phyloP scores from a whole-genome alignment of 2,329 filamentous ascomycete species.

The Neonectria faginata region DNA sequence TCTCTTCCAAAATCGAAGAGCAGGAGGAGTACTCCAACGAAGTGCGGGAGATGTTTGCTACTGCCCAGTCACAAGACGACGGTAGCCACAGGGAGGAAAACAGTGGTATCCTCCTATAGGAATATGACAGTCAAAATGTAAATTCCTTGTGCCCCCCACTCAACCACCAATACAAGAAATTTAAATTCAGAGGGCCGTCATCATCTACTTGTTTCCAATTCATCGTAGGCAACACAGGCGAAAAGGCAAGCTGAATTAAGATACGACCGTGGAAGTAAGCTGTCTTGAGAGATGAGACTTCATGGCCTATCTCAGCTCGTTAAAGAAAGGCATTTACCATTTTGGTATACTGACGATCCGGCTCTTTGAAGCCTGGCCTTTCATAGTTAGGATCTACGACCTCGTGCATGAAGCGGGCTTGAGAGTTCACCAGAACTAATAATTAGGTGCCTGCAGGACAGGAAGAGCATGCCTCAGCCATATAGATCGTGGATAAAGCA shows the following conservation, averaged over 20 bases:
- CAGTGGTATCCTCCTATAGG: neutral
- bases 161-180: neutral
- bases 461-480: no score
- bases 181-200: neutral
- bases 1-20: conserved; percentile 20
- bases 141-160: neutral
- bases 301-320: no score
- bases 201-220: neutral
- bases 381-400: no score
- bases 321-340: no score
- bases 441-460: no score
- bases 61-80: neutral
- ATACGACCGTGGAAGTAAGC: neutral
- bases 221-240: neutral
- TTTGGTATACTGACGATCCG: no score
- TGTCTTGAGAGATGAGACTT: neutral
- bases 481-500: no score
- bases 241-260: neutral
- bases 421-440: no score
- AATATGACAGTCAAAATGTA: neutral
- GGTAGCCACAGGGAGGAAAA: neutral
- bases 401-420: no score
- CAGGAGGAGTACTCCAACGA: conserved; percentile 21
- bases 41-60: conserved; percentile 16
- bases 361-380: no score